A percentile compares a stretch with the other conserved stretches of the same genome.
These are phyloP conservation scores for Alternaria postmessia DNA, from an alignment of 2,329 filamentous ascomycete species.

Conservation along the genomic window DNA sequence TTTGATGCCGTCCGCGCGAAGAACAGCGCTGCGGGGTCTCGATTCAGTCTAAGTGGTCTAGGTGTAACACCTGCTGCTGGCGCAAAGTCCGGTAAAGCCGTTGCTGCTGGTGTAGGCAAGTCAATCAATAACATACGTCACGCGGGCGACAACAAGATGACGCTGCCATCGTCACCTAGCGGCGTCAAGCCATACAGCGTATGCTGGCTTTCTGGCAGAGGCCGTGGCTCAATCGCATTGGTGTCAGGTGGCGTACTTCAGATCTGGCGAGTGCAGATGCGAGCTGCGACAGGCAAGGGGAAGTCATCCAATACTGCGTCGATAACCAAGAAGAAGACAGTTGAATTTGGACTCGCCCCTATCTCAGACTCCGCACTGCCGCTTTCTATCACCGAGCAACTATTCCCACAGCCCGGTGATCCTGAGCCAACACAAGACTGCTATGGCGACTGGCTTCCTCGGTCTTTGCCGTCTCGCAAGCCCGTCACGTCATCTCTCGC, in stretches of 20 bases:
- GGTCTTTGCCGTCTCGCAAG: slow-evolving; percentile 39
- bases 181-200: slow-evolving; percentile 68
- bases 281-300: slow-evolving; percentile 54
- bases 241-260: slow-evolving; percentile 72
- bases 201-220: slow-evolving; percentile 70
- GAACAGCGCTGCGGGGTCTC: slow-evolving; percentile 40
- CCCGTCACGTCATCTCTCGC: slow-evolving; percentile 54
- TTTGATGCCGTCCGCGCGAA: slow-evolving; percentile 49
- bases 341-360: slow-evolving; percentile 71
- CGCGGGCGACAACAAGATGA: slow-evolving; percentile 77
- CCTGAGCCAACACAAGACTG: slow-evolving; percentile 30
- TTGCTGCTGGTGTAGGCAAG: slow-evolving; percentile 76
- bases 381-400: slow-evolving; percentile 40
- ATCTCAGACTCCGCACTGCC: slow-evolving; percentile 65
- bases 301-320: slow-evolving; percentile 52
- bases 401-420: slow-evolving; percentile 41
- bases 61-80: slow-evolving; percentile 53
- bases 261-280: slow-evolving; percentile 66
- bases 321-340: slow-evolving; percentile 65
- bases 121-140: slow-evolving; percentile 77
- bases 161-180: slow-evolving; percentile 66
- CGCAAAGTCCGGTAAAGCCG: slow-evolving; percentile 74
- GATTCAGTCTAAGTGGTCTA: slow-evolving; percentile 49
- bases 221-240: slow-evolving; percentile 69
- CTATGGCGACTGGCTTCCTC: slow-evolving; percentile 49